These are phyloP conservation scores for Saturnispora sekii DNA, from an alignment of 805 yeast species.

Conservation along the genomic window DNA sequence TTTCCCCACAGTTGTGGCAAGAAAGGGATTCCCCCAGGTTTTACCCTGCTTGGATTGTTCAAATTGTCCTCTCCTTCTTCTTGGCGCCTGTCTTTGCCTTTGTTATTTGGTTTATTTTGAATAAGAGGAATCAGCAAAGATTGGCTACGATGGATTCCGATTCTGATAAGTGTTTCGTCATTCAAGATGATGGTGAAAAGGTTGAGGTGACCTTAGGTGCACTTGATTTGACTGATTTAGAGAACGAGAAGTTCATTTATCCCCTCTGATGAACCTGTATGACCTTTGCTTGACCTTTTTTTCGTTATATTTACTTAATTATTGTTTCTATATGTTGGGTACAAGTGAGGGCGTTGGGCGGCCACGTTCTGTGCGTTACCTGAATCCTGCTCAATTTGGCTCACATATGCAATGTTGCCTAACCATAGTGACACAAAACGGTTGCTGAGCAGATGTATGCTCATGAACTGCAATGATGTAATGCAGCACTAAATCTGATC, in stretches of 20 bases:
- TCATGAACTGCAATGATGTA: no score
- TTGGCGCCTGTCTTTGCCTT: slow-evolving; percentile 35
- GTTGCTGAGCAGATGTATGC: no score
- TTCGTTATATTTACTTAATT: no score
- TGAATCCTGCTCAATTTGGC: no score
- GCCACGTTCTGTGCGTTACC: no score
- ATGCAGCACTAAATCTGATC: no score
- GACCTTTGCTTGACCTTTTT: background rate
- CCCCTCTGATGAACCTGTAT: slow-evolving; percentile 29
- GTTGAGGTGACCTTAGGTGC: slow-evolving; percentile 32
- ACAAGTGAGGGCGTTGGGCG: no score
- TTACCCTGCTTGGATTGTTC: slow-evolving; percentile 44
- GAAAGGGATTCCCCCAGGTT: slow-evolving; percentile 39
- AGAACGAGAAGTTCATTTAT: slow-evolving; percentile 42
- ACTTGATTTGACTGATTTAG: slow-evolving; percentile 45
- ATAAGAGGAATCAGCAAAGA: slow-evolving; percentile 31
- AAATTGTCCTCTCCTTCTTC: slow-evolving; percentile 42
- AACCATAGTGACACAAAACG: no score
- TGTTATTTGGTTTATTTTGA: slow-evolving; percentile 36
- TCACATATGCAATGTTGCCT: no score
- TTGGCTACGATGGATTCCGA: slow-evolving; percentile 11
- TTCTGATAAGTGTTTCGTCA: slow-evolving; percentile 22
- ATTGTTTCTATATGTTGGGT: no score
- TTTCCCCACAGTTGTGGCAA: slow-evolving; percentile 50
- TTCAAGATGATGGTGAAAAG: slow-evolving; percentile 15